phyloP scores from a whole-genome alignment of 805 yeast genomes.

The Metschnikowia lochheadii region DNA sequence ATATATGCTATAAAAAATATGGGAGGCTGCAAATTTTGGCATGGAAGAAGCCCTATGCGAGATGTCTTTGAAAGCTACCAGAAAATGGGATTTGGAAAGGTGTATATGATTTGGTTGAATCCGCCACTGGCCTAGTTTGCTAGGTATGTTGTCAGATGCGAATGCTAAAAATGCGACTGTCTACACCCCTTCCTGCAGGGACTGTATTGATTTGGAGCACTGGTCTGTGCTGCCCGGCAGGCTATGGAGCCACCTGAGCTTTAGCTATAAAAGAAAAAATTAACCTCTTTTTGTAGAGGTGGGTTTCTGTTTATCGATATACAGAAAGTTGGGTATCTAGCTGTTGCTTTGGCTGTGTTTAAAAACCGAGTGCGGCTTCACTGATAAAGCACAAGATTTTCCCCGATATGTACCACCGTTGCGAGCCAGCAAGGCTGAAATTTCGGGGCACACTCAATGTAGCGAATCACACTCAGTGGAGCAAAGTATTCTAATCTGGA shows the following conservation, averaged over 20 bases:
- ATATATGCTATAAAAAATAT: background rate
- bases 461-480: no score
- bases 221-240: background rate
- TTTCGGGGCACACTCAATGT: background rate
- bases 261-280: background rate
- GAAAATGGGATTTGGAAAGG: background rate
- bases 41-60: background rate
- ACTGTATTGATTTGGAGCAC: background rate
- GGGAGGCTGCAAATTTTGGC: background rate
- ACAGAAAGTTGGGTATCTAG: no score
- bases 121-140: background rate
- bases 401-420: background rate
- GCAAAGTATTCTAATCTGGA: no score
- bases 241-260: background rate
- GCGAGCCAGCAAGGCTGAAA: background rate
- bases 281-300: background rate
- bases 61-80: no score
- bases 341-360: background rate
- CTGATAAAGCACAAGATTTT: background rate
- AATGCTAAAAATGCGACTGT: background rate
- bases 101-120: background rate
- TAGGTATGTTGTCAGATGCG: background rate
- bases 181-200: constrained; percentile 3
- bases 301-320: background rate
- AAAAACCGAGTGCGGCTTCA: background rate